Evolutionary conservation across 2,329 filamentous ascomycete genomes (phyloP), one percentile per base, ranked within the genome.

Genomic region (Decorospora gaudefroyi): DNA sequence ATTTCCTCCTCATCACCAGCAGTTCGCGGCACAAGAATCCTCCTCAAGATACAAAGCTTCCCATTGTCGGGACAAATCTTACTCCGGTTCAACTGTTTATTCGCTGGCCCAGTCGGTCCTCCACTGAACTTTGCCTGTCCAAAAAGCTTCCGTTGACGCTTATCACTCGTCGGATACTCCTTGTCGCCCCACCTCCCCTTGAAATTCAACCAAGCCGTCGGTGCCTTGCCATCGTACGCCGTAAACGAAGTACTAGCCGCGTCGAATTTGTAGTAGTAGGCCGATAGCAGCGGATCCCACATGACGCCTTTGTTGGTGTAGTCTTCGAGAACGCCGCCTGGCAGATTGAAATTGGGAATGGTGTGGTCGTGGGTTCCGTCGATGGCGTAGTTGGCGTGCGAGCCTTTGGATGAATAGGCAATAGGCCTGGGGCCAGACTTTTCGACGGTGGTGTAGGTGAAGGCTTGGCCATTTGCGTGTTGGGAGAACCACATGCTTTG

Each of bases 361-460:
- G 78, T 78, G 57, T 86, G 82, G 59, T 85, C 83, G 56, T 86
- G 83, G 2, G 69, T 73, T 2, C 83, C 84, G 9, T 67, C 35
- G 5, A 77, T 80, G 12, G 82, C 81, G 62, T 86, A 87, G 57
- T 81, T 82, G 13, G 84, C 84, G 64, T 87, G 84, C 0, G 77
- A 79, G 6, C 84, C 84, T 34, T 80, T 79, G 0, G 78, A 77
- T 1, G 77, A 78, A 63, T 83, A 87, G 16, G 73, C 71, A 19
- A 85, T 68, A 1, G 83, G 82, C 9, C 82, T 71, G 2, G 71
- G 58, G 2, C 75, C 76, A 30, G 85, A 82, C 49, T 84, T 75
- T 1, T 64, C 54, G 9, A 80, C 71, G 1, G 76, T 72, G 3
- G 68, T 53, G 58, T 84, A 87, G 2, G 72, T 76, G 64, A 86